Percentiles rank a stretch among this genome's conserved stretches.
Evolutionary conservation across 371 early-diverging fungal genomes (phyloP).

Genomic region (Capillidium rhysosporum): DNA sequence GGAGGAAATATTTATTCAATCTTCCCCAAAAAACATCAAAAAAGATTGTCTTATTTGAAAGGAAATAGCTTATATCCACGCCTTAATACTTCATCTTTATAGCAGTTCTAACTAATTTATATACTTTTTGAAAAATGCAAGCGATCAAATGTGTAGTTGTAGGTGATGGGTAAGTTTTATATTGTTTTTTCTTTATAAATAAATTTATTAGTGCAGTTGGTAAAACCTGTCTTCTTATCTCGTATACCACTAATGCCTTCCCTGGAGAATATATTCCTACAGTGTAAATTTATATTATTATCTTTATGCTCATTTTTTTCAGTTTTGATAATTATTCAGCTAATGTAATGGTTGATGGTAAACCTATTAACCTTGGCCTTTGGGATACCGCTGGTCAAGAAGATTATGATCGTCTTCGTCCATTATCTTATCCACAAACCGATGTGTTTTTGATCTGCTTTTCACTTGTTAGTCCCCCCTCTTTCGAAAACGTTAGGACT

Average conservation of each 20-base stretch:
- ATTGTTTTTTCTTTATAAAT: not conserved
- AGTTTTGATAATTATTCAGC: slow-evolving; percentile 93
- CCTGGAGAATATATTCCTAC: slow-evolving; percentile 96
- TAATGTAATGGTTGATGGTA: slow-evolving; percentile 87
- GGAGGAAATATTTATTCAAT: too few relatives aligned
- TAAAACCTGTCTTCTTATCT: slow-evolving; percentile 89
- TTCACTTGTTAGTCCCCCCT: slow-evolving; percentile 70
- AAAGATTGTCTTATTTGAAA: too few relatives aligned
- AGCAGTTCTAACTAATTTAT: not conserved
- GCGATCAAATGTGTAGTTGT: slow-evolving; percentile 97
- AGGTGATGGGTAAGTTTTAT: slow-evolving; percentile 69
- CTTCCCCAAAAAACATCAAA: too few relatives aligned
- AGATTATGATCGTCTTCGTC: slow-evolving; percentile 89
- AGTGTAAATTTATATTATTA: slow-evolving; percentile 42
- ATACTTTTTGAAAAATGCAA: slow-evolving; percentile 41
- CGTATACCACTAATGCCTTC: slow-evolving; percentile 93
- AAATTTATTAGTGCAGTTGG: slow-evolving; percentile 24
- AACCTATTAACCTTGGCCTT: slow-evolving; percentile 82
- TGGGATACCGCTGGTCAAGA: slow-evolving; percentile 99
- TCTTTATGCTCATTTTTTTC: slow-evolving; percentile 3
- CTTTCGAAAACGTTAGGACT: slow-evolving; percentile 77
- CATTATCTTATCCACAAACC: slow-evolving; percentile 85
- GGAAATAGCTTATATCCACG: too few relatives aligned
- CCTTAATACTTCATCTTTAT: slow-evolving; percentile 5
- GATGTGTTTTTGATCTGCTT: slow-evolving; percentile 85